Conservation (phyloP, 495 filamentous ascomycete genomes). For the Neurospora tetraspora region DNA sequence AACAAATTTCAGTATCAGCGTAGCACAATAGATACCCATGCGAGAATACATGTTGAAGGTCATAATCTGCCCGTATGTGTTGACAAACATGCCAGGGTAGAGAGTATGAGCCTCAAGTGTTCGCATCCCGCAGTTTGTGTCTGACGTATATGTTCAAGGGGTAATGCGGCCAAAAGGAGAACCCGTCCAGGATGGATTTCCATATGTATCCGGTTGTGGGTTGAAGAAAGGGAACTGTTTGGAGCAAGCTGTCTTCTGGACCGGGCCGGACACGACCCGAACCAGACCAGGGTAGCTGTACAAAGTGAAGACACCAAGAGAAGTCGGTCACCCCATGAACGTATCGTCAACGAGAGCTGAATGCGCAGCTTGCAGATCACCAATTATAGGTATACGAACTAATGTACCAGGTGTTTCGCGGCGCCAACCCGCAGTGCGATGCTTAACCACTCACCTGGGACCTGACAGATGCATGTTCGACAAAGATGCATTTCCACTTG, state of each 20-base stretch:
- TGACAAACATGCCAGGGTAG: not conserved
- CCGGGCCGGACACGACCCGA: not conserved
- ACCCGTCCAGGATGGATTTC: not conserved
- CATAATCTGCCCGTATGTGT: not conserved
- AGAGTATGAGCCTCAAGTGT: not conserved
- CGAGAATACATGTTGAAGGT: not conserved
- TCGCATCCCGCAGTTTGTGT: not conserved
- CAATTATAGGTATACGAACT: not conserved
- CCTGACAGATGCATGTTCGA: not conserved
- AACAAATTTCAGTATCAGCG: not conserved
- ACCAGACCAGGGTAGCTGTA: not conserved
- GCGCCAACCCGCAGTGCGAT: not conserved
- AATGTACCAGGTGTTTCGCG: not conserved
- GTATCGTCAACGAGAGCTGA: not conserved
- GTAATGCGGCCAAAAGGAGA: not conserved
- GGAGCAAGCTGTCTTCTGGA: not conserved
- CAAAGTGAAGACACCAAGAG: not conserved
- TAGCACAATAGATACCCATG: not conserved
- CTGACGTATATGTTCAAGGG: not conserved
- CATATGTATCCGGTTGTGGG: not conserved
- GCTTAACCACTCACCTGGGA: not conserved
- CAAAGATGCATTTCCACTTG: not conserved
- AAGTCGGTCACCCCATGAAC: not conserved
- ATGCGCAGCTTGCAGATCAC: not conserved
- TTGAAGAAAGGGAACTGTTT: not conserved